Evolutionary conservation across 208 protist species (phyloP), one percentile per base, ranked within the genome.

Genomic region (Trypanosoma boissoni): DNA sequence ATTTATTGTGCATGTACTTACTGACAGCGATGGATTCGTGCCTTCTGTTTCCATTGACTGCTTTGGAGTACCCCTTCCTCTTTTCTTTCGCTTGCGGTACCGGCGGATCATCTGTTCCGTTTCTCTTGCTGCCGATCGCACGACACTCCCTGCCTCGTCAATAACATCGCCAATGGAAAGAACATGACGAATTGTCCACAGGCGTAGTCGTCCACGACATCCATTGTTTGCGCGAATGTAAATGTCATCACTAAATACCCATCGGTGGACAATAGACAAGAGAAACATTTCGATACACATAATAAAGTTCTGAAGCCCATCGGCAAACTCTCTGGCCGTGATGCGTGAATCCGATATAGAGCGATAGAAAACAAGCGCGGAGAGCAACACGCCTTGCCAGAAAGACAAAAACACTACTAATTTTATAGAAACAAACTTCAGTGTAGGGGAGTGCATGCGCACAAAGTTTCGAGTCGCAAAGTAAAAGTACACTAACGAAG

Each of bases 281-380:
- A 61, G 16, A n/a, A 72, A 54, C 75, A 82, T 82, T 37, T 82
- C 75, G 6, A 78, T 20, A 55, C 72, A 80, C 23, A 82, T 65
- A 37, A 82, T 39, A 31, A 82, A 75, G 56, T 82, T 69, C 45
- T 80, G 67, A 16, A 79, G 29, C 24, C 16, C 67, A 16, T 49
- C 48, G 3, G 65, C 52, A 4, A 77, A 28, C 21, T 74, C 29
- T n/a, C 65, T 71, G 6, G 61, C 55, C 26, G 42, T 32, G 20
- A 49, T 34, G 20, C 21, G 26, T 18, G n/a, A 39, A 28, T 61
- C 32, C 10, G 58, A 61, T 23, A 80, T 72, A 18, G 68, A 21
- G 23, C 43, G 24, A 31, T 67, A 61, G 26, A 43, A 58, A 23
- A 54, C 68, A 20, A 78, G 63, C 16, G 54, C 12, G 27, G 56